phyloP scores from a whole-genome alignment of 257 asterid genomes.

The Solanum paucissectum region DNA sequence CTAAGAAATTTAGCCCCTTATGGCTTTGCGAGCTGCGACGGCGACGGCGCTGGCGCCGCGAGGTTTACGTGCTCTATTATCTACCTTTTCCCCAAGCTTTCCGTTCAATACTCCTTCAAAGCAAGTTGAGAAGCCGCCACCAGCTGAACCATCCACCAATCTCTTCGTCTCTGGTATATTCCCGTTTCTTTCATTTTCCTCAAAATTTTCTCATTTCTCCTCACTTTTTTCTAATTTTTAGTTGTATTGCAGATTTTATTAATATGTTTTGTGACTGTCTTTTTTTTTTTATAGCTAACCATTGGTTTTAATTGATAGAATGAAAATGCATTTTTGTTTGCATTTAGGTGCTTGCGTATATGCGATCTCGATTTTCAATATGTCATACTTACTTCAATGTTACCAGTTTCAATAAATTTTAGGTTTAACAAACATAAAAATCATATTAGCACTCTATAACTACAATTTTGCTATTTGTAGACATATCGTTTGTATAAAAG shows the following conservation, averaged over 20 bases:
- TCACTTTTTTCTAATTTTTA: neutral
- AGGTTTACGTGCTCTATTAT: conserved; percentile 32
- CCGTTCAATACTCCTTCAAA: conserved; percentile 39
- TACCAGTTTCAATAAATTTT: no score
- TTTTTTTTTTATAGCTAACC: neutral
- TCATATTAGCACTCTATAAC: no score
- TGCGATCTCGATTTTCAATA: neutral
- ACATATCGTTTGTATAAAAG: no score
- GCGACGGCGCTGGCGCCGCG: conserved; percentile 9
- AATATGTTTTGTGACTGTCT: neutral
- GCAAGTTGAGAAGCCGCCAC: conserved; percentile 50
- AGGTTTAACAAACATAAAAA: no score
- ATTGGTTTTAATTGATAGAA: neutral
- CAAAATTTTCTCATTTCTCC: neutral
- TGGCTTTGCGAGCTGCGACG: conserved; percentile 56
- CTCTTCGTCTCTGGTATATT: conserved; percentile 68
- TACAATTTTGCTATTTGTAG: no score
- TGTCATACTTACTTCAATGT: neutral
- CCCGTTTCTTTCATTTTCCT: neutral
- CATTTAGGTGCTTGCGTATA: neutral
- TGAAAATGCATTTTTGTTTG: neutral
- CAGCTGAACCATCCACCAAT: conserved; percentile 73
- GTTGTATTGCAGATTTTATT: neutral
- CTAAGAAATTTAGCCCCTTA: neutral
- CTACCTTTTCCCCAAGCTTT: conserved; percentile 31